Evolutionary conservation across 163 green algal species (phyloP).

Genomic region (Chlamydomonas reinhardtii): DNA sequence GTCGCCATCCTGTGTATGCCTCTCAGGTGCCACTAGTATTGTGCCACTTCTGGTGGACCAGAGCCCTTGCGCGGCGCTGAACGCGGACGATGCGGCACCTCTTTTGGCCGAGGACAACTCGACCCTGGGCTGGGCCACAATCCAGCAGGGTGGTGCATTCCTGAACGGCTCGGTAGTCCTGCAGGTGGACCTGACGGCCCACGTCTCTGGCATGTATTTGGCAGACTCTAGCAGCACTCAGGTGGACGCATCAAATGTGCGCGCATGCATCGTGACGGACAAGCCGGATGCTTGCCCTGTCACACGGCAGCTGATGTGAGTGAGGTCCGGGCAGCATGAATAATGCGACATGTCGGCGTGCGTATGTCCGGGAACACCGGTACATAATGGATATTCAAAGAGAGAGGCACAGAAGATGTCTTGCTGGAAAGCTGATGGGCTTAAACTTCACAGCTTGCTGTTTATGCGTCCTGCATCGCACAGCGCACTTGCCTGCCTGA

Average conservation of each 20-base stretch:
- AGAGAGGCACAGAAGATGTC: background rate
- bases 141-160: background rate
- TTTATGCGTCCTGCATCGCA: background rate
- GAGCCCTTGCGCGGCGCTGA: background rate
- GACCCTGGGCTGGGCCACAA: background rate
- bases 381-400: too few species aligned
- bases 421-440: background rate
- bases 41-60: background rate
- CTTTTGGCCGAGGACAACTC: background rate
- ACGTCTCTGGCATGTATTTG: background rate
- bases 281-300: background rate
- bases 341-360: background rate
- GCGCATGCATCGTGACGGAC: background rate
- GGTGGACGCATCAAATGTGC: background rate
- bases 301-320: background rate
- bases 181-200: constrained; percentile 6
- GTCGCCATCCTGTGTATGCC: too few species aligned
- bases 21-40: background rate
- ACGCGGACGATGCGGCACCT: constrained; percentile 8
- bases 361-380: too few species aligned
- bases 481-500: too few species aligned
- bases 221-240: background rate
- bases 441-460: background rate
- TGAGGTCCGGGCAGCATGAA: too few species aligned
- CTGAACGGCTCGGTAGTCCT: background rate